Conservation (phyloP, 1,284 basidiomycete genomes). For the Rhizoctonia solani region DNA sequence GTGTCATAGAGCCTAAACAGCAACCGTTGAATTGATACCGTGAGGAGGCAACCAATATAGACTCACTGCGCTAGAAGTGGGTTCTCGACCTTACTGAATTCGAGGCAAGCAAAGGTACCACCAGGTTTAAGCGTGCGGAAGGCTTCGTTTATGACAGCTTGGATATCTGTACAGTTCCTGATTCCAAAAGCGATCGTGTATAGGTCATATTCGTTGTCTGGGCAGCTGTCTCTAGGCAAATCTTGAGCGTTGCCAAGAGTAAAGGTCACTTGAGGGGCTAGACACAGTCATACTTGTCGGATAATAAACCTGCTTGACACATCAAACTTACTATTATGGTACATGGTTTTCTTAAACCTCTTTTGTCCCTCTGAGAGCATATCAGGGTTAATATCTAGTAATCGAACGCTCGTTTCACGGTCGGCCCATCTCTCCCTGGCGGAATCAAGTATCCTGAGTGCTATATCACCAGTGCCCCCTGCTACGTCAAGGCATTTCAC, state of each 20-base stretch:
- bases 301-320: slow-evolving; percentile 31
- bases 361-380: slow-evolving; percentile 95
- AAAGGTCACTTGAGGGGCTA: slow-evolving; percentile 93
- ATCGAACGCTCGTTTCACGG: slow-evolving; percentile 84
- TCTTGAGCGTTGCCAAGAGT: slow-evolving; percentile 92
- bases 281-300: slow-evolving; percentile 39
- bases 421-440: slow-evolving; percentile 88
- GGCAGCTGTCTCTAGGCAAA: slow-evolving; percentile 67
- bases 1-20: slow-evolving; percentile 80
- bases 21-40: slow-evolving; percentile 23
- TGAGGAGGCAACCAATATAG: slow-evolving; percentile 6
- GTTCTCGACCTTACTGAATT: slow-evolving; percentile 94
- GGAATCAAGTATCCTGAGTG: slow-evolving; percentile 89
- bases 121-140: slow-evolving; percentile 96
- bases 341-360: slow-evolving; percentile 93
- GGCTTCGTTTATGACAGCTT: slow-evolving; percentile 86
- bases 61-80: slow-evolving; percentile 84
- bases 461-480: slow-evolving; percentile 98
- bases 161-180: slow-evolving; percentile 94
- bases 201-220: slow-evolving; percentile 85
- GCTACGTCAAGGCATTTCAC: slow-evolving; percentile 87
- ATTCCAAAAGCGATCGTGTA: slow-evolving; percentile 99
- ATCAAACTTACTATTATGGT: slow-evolving; percentile 81
- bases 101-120: slow-evolving; percentile 93
- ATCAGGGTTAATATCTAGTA: slow-evolving; percentile 93